phyloP scores from a whole-genome alignment of 1,139 yeast species.

The Trichomonascaceae sp. region DNA sequence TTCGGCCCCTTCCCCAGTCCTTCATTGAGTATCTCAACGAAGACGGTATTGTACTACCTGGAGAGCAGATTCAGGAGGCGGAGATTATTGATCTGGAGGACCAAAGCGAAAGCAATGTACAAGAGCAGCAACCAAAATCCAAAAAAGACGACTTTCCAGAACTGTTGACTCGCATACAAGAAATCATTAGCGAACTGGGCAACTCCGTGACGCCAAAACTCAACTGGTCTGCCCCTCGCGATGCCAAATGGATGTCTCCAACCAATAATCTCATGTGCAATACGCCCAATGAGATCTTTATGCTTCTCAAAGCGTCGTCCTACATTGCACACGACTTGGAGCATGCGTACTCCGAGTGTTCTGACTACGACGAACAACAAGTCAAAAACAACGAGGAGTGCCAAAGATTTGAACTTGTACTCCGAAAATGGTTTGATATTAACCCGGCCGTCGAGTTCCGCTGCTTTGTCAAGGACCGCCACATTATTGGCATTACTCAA shows the following conservation, averaged over 20 bases:
- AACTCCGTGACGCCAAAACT: constrained; percentile 74
- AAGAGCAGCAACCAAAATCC: constrained; percentile 24
- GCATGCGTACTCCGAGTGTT: constrained; percentile 43
- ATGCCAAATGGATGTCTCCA: constrained; percentile 82
- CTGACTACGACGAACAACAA: constrained; percentile 5
- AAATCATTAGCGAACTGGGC: constrained; percentile 30
- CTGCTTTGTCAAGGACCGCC: constrained; percentile 54
- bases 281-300: constrained; percentile 58
- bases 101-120: constrained; percentile 56
- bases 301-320: constrained; percentile 74
- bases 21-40: constrained; percentile 59
- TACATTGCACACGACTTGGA: constrained; percentile 77
- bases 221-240: constrained; percentile 96
- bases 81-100: constrained; percentile 48
- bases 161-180: constrained; percentile 41
- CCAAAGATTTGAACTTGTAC: constrained; percentile 45
- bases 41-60: constrained; percentile 66
- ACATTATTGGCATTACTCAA: constrained; percentile 64
- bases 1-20: constrained; percentile 50
- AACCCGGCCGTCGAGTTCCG: constrained; percentile 89
- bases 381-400: constrained; percentile 8
- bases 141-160: constrained; percentile 37
- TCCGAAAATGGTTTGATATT: constrained; percentile 67
- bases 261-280: constrained; percentile 63
- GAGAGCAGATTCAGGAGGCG: constrained; percentile 22